Base-by-base conservation (phyloP, 2,329 filamentous ascomycete species). In the Claviceps citrina region DNA sequence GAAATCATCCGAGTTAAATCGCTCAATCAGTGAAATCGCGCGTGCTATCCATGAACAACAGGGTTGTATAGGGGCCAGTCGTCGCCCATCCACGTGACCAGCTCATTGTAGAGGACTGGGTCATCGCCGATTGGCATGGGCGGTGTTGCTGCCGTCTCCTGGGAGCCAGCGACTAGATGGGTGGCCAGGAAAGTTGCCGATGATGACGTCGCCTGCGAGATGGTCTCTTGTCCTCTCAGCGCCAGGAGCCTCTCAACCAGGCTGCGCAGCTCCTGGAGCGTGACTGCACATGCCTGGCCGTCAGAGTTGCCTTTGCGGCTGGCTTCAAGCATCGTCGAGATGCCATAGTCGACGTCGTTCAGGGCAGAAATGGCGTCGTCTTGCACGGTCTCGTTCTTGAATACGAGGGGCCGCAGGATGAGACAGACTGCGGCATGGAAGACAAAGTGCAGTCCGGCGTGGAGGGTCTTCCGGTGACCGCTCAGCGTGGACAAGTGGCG, bases 371-470 rank as follows among this genome's bases (percentile, higher is more conserved):
- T 48, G 18, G 46, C 43, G 7, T 52, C 50, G 26, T 50, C 38
- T 47, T 37, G 33, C 27, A 52, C 35, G 18, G 44, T 43, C 25
- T 48, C 43, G 15, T 47, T 27, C 22, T 58, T 54, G 18, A 56
- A 51, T 31, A 67, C 53, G 19, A 70, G 56, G 43, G 64, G 59
- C 43, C 65, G 59, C 39, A 71, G 56, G 40, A 68, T 59, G 25
- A 71, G 56, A 15, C 68, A 58, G 28, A 68, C 57, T 41, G 66
- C 63, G 3, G 67, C 65, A 48, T 68, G 69, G 55, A 71, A 70
- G 30, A 70, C 58, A 46, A 64, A 61, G 51, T 70, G 67, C 37
- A 70, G 54, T 8, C 63, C 62, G 0, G 61, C 56, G 31, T 68
- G 60, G 7, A 66, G 56, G 3, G 67, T 57, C 45, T 62, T 66